A percentile compares a stretch with the other conserved stretches of the same genome.
Conservation (phyloP, 352 stramenopile species). For the Globisporangium okanoganense region DNA sequence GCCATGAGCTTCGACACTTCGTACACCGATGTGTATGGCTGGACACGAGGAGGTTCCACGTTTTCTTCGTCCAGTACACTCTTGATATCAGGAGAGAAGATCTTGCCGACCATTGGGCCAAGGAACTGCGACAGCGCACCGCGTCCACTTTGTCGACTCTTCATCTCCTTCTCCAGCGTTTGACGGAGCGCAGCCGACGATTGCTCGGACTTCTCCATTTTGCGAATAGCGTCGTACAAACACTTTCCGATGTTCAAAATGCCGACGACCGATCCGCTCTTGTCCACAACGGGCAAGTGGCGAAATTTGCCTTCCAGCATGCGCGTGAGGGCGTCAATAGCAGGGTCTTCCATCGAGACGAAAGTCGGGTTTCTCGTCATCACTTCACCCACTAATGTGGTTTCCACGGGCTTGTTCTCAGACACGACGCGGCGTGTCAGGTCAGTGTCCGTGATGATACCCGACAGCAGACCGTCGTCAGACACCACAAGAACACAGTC, state of each 20-base stretch:
- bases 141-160: constrained; percentile 33
- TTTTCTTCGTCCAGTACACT: constrained; percentile 81
- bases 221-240: constrained; percentile 97
- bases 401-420: constrained; percentile 68
- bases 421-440: constrained; percentile 80
- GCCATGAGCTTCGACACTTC: constrained; percentile 94
- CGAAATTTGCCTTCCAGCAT: constrained; percentile 89
- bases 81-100: constrained; percentile 86
- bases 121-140: constrained; percentile 58
- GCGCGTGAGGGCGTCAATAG: constrained; percentile 78
- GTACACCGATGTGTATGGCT: constrained; percentile 89
- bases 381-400: constrained; percentile 63
- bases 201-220: constrained; percentile 93
- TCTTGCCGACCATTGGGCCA: constrained; percentile 84
- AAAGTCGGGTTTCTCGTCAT: constrained; percentile 87
- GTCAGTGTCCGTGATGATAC: constrained; percentile 95
- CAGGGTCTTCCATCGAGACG: constrained; percentile 76
- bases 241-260: constrained; percentile 99
- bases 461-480: constrained; percentile 82
- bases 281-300: constrained; percentile 81
- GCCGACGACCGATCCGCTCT: constrained; percentile 87
- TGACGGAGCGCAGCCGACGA: constrained; percentile 72
- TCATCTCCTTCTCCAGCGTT: constrained; percentile 77
- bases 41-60: constrained; percentile 67
- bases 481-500: constrained; percentile 93